Conservation (phyloP, 306 rosid species). For the Amphicarpaea edgeworthii region DNA sequence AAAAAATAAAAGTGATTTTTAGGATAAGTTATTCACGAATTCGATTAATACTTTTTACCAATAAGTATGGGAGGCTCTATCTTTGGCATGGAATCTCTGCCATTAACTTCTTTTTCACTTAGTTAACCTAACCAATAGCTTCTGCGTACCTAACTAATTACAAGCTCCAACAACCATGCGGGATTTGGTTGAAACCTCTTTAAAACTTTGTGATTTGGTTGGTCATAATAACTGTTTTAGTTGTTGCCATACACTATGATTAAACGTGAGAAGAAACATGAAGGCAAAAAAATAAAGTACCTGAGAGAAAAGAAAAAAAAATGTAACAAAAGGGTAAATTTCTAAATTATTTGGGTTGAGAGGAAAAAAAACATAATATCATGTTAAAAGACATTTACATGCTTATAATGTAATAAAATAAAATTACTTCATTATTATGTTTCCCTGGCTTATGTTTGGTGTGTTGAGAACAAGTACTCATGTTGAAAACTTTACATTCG, state of each 20-base stretch:
- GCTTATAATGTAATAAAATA: too few relatives aligned
- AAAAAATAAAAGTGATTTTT: too few relatives aligned
- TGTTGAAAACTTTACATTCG: conserved; percentile 15
- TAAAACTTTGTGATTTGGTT: background rate
- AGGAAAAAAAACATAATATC: background rate
- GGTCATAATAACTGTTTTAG: background rate
- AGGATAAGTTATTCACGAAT: too few relatives aligned
- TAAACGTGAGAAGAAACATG: background rate
- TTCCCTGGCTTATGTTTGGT: background rate
- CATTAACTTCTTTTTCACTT: conserved; percentile 39
- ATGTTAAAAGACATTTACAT: background rate
- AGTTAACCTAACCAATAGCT: conserved; percentile 48
- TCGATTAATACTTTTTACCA: too few relatives aligned
- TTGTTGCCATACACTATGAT: conserved; percentile 19
- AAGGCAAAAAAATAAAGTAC: background rate
- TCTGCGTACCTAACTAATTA: conserved; percentile 44
- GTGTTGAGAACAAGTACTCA: conserved; percentile 21
- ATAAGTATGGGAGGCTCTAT: conserved; percentile 34
- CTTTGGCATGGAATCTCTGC: conserved; percentile 45
- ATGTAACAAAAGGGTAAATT: background rate
- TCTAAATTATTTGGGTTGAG: background rate
- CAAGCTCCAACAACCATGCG: conserved; percentile 36
- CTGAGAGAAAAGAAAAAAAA: background rate
- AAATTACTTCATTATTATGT: conserved; percentile 14
- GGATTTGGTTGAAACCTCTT: conserved; percentile 48